phyloP scores from a whole-genome alignment of 345 rosid species.

The Bruguiera gymnorhiza region DNA sequence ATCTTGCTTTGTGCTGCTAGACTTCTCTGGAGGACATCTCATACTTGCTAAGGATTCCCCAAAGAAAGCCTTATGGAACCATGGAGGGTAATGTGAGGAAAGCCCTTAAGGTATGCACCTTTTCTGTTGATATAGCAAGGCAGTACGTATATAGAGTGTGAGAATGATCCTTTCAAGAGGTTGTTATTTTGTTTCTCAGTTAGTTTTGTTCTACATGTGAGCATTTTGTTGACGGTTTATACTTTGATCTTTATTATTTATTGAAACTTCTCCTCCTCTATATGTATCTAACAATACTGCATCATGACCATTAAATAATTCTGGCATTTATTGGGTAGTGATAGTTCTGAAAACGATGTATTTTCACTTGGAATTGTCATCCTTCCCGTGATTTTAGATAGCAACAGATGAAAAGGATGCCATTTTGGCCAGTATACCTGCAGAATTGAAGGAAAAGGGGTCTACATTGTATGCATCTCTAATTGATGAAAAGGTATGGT shows the following conservation, averaged over 20 bases:
- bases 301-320: not conserved
- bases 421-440: constrained; percentile 71
- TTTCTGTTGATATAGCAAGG: not conserved
- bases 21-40: constrained; percentile 86
- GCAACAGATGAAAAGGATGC: constrained; percentile 71
- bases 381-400: constrained; percentile 41
- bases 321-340: too few relatives aligned
- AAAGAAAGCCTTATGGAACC: constrained; percentile 92
- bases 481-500: constrained; percentile 67
- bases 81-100: constrained; percentile 96
- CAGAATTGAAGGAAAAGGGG: constrained; percentile 66
- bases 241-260: not conserved
- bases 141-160: not conserved
- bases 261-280: not conserved
- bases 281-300: not conserved
- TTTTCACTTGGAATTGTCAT: not conserved
- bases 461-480: constrained; percentile 62
- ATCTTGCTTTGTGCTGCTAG: constrained; percentile 35
- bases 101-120: constrained; percentile 59
- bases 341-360: too few relatives aligned
- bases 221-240: not conserved
- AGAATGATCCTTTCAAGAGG: not conserved
- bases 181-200: not conserved
- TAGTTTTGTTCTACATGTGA: not conserved
- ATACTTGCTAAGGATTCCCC: constrained; percentile 87